These are phyloP conservation scores for Panellus pusillus DNA, from an alignment of 768 basidiomycete species.

Conservation along the genomic window DNA sequence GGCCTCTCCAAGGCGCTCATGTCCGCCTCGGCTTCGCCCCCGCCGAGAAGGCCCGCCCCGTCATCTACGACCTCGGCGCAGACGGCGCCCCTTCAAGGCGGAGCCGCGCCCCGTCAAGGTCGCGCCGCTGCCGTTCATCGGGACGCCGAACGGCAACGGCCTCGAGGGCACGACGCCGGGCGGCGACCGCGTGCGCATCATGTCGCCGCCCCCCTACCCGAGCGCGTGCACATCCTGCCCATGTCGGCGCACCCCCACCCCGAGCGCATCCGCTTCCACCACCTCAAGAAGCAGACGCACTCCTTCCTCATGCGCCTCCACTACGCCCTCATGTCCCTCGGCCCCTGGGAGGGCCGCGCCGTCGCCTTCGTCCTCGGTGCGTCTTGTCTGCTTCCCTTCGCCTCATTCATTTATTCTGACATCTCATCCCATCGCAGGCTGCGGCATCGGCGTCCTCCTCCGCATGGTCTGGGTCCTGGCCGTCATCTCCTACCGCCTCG, in stretches of 20 bases:
- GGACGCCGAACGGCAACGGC: constrained; percentile 24
- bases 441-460: constrained; percentile 78
- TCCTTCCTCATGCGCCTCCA: constrained; percentile 64
- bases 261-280: constrained; percentile 19
- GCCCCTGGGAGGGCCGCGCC: constrained; percentile 81
- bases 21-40: constrained; percentile 54
- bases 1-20: constrained; percentile 56
- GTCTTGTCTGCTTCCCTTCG: constrained; percentile 11
- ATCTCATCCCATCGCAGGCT: constrained; percentile 46
- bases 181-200: constrained; percentile 4
- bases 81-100: background rate
- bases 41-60: constrained; percentile 43
- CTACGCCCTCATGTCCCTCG: constrained; percentile 64
- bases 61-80: no score
- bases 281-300: constrained; percentile 26
- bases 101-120: constrained; percentile 10
- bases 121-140: constrained; percentile 37
- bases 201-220: no score
- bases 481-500: constrained; percentile 58
- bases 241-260: background rate
- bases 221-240: constrained; percentile 13
- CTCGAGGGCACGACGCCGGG: background rate
- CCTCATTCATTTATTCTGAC: background rate
- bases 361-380: constrained; percentile 81
- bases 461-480: constrained; percentile 78